phyloP scores from a whole-genome alignment of 75 land plant genomes.

The Sequoiadendron giganteum region DNA sequence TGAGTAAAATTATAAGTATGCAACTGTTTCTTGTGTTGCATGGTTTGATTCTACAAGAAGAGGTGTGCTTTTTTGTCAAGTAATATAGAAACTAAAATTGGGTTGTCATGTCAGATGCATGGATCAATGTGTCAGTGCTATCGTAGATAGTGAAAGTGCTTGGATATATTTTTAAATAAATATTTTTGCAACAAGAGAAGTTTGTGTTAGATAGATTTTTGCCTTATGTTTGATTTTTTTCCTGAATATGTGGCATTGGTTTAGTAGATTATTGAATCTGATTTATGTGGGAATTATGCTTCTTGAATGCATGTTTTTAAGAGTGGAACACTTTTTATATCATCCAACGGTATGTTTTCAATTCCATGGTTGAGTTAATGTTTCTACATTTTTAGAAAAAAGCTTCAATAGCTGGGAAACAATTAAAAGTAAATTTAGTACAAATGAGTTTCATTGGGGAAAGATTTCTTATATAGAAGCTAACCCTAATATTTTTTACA shows the following conservation, averaged over 20 bases:
- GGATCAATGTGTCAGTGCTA: not conserved
- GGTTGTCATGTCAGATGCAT: not conserved
- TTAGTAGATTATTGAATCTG: not conserved
- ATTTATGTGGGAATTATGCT: not conserved
- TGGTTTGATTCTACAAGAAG: not conserved
- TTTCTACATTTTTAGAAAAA: not conserved
- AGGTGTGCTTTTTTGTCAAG: not conserved
- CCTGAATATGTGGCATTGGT: not conserved
- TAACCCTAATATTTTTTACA: not conserved
- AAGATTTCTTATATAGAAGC: not conserved
- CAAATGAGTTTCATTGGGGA: not conserved
- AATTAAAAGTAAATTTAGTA: not conserved
- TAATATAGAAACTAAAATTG: not conserved
- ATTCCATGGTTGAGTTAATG: not conserved
- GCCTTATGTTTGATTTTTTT: not conserved
- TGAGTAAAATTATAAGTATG: not conserved
- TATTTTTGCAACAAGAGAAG: not conserved
- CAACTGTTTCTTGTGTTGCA: not conserved
- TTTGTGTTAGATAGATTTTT: not conserved
- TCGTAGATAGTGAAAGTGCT: not conserved
- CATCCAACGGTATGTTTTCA: conserved; percentile 67
- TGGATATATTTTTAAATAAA: not conserved
- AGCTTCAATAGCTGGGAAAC: not conserved
- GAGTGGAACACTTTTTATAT: conserved; percentile 80
- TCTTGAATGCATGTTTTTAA: conserved; percentile 63